Base-by-base conservation (phyloP, 176 grass and related monocot genomes). In the Carex littledalei region DNA sequence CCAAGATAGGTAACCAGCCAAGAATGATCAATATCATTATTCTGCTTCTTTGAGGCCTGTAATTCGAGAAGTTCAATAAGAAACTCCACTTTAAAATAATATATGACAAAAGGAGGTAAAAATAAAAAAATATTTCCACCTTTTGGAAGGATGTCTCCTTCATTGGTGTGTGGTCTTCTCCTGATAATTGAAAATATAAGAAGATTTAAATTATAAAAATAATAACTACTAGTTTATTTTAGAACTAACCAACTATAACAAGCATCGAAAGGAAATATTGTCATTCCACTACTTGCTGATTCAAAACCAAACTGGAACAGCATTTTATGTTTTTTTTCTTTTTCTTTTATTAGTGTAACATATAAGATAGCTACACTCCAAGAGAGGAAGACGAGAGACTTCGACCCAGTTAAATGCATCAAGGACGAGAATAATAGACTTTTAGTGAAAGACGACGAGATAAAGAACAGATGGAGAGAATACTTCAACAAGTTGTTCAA, bases 1-100 rank as follows among this genome's bases (percentile, higher is more conserved):
- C 64, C 81, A 79, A 94, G 1, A 53, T 95, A 98, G 20, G n/a
- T 63, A 59, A 45, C 65, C 57, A 61, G 73, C 85, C 64, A 66
- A 49, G 5, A 26, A 47, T 16, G 0, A 10, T 32, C 31, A 11
- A 32, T 59, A 45, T 31, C 82, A 10, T 15, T 71, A 35, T 43
- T 31, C 9, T 16, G 15, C 72, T 81, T 80, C 85, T 89, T 80
- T 62, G 11, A 64, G 45, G 20, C 67, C 29, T 85, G 80, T 62
- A 80, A 54, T 59, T 87, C 78, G 39, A 64, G 47, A 72, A 62
- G 72, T 55, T 84, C 85, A 81, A 81, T 62, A 47, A 81, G 39
- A 29, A 49, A 64, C 11, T 64, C 16, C 2, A 81, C 13, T 63
- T 37, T n/a, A 15, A 13, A 81, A 43, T 64, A 5, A 43, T 13